Base-by-base conservation (phyloP, 1,284 basidiomycete species). In the Ganoderma sinense region DNA sequence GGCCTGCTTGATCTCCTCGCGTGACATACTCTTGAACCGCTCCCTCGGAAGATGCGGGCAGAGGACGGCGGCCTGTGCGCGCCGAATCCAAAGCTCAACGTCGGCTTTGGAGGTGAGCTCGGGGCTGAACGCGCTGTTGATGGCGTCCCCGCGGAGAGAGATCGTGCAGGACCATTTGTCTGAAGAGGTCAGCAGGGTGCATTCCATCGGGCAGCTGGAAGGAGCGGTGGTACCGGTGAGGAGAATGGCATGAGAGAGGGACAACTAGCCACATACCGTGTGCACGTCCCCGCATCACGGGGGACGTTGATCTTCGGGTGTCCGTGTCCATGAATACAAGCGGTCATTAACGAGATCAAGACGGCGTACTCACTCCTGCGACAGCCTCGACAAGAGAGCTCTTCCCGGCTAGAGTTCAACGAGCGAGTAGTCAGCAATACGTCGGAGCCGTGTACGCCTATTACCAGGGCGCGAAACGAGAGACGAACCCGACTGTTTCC, bases 281-380 rank as follows among this genome's bases (percentile, higher is more conserved):
- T 90, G 67, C 89, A 90, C 0, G 88, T 90, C 20, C 87, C 87
- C 51, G 83, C 85, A 51, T 89, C 88, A 20, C 88, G 80, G 20
- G 89, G 89, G 29, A 90, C 88, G 53, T 79, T 86, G 51, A 90
- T 87, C 89, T 90, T 61, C 18, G 1, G 14, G 18, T 8, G n/a
- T 36, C 2, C 36, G 36, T 7, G 36, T 1, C 7, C n/a, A n/a
- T n/a, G 45, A 45, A 43, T 43, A 18, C n/a, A n/a, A n/a, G n/a
- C n/a, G n/a, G n/a, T n/a, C n/a, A n/a, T n/a, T n/a, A n/a, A n/a
- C n/a, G n/a, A n/a, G n/a, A n/a, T n/a, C n/a, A n/a, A n/a, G n/a
- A n/a, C n/a, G n/a, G n/a, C n/a, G n/a, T 31, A 78, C 84, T 59
- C 75, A 90, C 89, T 13, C 86, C 86, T 18, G 85, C 87, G 0